Conservation (phyloP, 2,329 filamentous ascomycete genomes). For the Penicillium sp. region DNA sequence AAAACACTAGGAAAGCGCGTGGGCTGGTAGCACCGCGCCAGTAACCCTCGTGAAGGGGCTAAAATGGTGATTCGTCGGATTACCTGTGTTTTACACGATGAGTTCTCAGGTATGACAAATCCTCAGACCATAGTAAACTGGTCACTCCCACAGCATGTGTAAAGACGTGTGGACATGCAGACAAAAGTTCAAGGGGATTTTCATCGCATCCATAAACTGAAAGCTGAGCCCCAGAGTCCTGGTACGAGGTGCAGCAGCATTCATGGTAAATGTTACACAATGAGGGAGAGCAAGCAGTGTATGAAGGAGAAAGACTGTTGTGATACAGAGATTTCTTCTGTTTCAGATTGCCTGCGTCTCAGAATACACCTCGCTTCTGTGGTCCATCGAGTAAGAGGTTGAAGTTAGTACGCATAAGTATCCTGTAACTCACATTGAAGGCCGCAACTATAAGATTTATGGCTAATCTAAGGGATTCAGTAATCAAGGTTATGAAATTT, state of each 20-base stretch:
- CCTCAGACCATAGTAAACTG: not conserved
- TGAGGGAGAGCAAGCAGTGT: not conserved
- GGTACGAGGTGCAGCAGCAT: slow-evolving; percentile 2
- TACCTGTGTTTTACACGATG: not conserved
- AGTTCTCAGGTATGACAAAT: not conserved
- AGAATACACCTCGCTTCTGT: not conserved
- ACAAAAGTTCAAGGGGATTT: not conserved
- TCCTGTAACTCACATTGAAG: not conserved
- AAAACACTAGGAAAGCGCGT: slow-evolving; percentile 5
- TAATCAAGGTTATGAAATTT: no score
- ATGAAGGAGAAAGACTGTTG: not conserved
- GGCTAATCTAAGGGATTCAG: not conserved
- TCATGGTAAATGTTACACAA: slow-evolving; percentile 4
- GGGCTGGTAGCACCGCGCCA: slow-evolving; percentile 6
- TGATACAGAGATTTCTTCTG: not conserved
- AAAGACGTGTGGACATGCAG: slow-evolving; percentile 5
- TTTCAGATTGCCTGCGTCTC: slow-evolving; percentile 2
- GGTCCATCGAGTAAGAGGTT: not conserved
- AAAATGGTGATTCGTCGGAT: not conserved
- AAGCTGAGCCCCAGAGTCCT: slow-evolving; percentile 4
- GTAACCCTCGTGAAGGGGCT: not conserved
- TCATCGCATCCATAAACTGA: not conserved
- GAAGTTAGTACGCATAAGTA: not conserved
- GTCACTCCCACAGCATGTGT: not conserved
- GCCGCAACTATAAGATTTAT: not conserved